Evolutionary conservation across 768 basidiomycete genomes (phyloP).

Genomic region (Boletellus ananiceps): DNA sequence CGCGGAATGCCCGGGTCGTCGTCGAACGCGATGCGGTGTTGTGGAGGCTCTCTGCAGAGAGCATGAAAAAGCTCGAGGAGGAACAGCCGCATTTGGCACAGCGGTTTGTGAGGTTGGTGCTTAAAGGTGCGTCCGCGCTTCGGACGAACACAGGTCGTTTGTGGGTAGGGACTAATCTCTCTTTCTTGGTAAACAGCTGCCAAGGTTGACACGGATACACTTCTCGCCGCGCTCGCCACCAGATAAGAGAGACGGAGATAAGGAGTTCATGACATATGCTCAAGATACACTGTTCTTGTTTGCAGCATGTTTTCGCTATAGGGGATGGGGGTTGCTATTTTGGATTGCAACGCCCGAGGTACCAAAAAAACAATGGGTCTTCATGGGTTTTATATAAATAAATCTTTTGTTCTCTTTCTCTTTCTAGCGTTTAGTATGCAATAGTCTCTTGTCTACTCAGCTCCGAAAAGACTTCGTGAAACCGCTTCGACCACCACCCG

Average conservation of each 20-base stretch:
- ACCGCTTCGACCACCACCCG: constrained; percentile 69
- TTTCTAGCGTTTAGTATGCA: neutral
- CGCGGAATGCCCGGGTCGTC: constrained; percentile 80
- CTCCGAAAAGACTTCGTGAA: constrained; percentile 59
- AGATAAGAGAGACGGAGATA: constrained; percentile 17
- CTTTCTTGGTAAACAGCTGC: constrained; percentile 40
- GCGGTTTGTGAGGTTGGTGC: constrained; percentile 59
- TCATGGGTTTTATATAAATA: no score
- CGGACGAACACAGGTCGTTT: neutral
- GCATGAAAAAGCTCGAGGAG: constrained; percentile 56
- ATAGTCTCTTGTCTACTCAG: constrained; percentile 33
- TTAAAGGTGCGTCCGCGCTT: constrained; percentile 56
- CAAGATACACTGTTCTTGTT: no score
- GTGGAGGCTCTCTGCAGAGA: constrained; percentile 70
- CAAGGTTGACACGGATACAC: constrained; percentile 59
- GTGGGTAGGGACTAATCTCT: neutral
- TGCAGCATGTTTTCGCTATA: neutral
- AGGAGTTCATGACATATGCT: neutral
- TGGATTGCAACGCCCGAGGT: no score
- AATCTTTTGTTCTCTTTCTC: no score
- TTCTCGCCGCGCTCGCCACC: constrained; percentile 53
- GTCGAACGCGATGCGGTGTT: constrained; percentile 75
- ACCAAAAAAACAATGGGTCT: no score
- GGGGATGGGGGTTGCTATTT: neutral
- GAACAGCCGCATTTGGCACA: constrained; percentile 67